Percentiles rank a stretch among this genome's conserved stretches.
phyloP scores from a whole-genome alignment of 768 basidiomycete species.

The Boletus patriciae region DNA sequence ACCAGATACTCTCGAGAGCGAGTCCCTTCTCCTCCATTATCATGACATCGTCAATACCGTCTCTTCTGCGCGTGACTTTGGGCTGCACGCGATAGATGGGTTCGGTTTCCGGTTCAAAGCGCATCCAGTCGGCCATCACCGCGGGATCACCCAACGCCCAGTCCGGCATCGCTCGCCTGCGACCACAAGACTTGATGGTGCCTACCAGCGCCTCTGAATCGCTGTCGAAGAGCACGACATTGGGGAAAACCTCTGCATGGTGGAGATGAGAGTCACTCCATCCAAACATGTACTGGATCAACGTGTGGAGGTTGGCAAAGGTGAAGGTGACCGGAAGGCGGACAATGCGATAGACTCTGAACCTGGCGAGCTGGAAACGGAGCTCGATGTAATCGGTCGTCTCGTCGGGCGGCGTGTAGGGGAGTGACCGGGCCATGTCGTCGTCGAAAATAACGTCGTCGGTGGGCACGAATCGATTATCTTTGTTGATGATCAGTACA shows the following conservation, averaged over 20 bases:
- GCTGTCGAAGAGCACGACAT: conserved; percentile 22
- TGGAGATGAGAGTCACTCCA: conserved; percentile 30
- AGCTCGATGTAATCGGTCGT: conserved; percentile 27
- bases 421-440: not conserved
- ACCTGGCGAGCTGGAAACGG: conserved; percentile 31
- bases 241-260: conserved; percentile 19
- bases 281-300: conserved; percentile 35
- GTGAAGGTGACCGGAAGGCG: conserved; percentile 29
- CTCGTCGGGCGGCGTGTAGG: conserved; percentile 12
- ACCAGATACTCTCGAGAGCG: conserved; percentile 28
- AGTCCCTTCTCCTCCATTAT: conserved; percentile 23
- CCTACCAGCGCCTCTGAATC: conserved; percentile 4
- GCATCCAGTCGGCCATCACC: conserved; percentile 14
- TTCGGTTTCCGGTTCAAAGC: conserved; percentile 12
- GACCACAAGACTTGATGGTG: conserved; percentile 26
- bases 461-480: not conserved
- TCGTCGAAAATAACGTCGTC: conserved; percentile 1
- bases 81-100: conserved; percentile 21
- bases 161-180: conserved; percentile 16
- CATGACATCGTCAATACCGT: conserved; percentile 9
- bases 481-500: not conserved
- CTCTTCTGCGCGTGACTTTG: conserved; percentile 8
- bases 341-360: conserved; percentile 28
- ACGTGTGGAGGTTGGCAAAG: conserved; percentile 31
- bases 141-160: conserved; percentile 10